phyloP scores from a whole-genome alignment of 768 basidiomycete species.

The Hypsizygus marmoreus region DNA sequence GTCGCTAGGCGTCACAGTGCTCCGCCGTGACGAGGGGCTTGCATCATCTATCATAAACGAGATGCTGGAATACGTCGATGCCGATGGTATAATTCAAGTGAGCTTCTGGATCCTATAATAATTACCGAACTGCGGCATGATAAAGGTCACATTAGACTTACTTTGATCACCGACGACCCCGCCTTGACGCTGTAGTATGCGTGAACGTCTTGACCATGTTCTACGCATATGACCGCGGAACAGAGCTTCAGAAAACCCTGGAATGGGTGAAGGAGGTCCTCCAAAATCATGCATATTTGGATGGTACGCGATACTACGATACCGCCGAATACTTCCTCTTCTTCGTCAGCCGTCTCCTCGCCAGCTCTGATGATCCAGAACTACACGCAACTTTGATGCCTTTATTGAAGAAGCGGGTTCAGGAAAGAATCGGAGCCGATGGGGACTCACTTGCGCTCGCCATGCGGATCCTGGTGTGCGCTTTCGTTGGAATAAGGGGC shows the following conservation, averaged over 20 bases:
- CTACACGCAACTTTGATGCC: conserved; percentile 39
- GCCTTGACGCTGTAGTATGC: conserved; percentile 56
- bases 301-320: conserved; percentile 58
- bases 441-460: conserved; percentile 59
- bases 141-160: conserved; percentile 41
- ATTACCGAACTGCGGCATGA: conserved; percentile 2
- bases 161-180: conserved; percentile 50
- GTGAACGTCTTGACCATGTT: conserved; percentile 53
- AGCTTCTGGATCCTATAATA: conserved; percentile 1
- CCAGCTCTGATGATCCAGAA: conserved; percentile 30
- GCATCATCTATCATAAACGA: conserved; percentile 53
- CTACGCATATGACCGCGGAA: conserved; percentile 48
- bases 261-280: conserved; percentile 54
- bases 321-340: conserved; percentile 55
- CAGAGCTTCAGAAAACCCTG: conserved; percentile 43
- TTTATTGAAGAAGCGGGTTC: conserved; percentile 44
- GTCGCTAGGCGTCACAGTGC: conserved; percentile 50
- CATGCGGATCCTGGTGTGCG: conserved; percentile 53
- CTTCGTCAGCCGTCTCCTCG: conserved; percentile 49
- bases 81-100: conserved; percentile 55
- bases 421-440: conserved; percentile 49
- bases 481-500: conserved; percentile 40
- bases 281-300: conserved; percentile 51
- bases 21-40: conserved; percentile 30
- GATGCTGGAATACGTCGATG: conserved; percentile 51